These are phyloP conservation scores for Schizosaccharomyces pombe DNA, from an alignment of 805 yeast species.

Conservation along the genomic window DNA sequence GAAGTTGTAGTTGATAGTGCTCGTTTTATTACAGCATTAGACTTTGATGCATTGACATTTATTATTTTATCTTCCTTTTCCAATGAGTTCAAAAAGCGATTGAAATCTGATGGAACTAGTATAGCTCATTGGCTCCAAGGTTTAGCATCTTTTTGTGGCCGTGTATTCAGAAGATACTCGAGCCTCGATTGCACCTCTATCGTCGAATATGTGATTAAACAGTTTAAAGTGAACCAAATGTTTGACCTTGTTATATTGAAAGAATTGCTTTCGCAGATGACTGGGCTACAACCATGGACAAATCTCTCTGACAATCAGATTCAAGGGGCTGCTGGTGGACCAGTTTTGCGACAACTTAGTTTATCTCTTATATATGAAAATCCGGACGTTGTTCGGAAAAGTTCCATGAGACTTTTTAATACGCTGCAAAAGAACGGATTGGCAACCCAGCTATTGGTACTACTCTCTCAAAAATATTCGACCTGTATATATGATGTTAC, in stretches of 20 bases:
- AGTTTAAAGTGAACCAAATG: constrained; percentile 35
- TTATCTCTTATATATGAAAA: constrained; percentile 24
- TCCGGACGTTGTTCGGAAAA: constrained; percentile 24
- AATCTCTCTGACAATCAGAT: constrained; percentile 48
- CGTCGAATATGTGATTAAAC: constrained; percentile 33
- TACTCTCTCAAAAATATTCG: constrained; percentile 29
- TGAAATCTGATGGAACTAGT: constrained; percentile 54
- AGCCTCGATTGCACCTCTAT: constrained; percentile 40
- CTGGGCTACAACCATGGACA: constrained; percentile 50
- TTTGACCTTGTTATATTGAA: constrained; percentile 40
- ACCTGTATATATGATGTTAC: constrained; percentile 16
- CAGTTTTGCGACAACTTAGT: constrained; percentile 30
- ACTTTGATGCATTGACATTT: constrained; percentile 67
- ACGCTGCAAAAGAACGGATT: constrained; percentile 20
- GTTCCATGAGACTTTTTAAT: constrained; percentile 29
- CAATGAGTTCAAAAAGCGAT: constrained; percentile 34
- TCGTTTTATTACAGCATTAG: constrained; percentile 43
- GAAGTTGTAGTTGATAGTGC: constrained; percentile 61
- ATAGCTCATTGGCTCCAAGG: constrained; percentile 63
- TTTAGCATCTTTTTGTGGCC: constrained; percentile 54
- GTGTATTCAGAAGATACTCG: constrained; percentile 33
- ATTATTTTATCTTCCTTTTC: constrained; percentile 51
- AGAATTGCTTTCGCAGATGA: constrained; percentile 47
- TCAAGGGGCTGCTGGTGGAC: constrained; percentile 39
- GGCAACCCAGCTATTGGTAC: constrained; percentile 40